Percentiles rank a stretch among this genome's conserved stretches.
Conservation (phyloP, 1,284 basidiomycete genomes). For the Sphaerobolus stellatus region DNA sequence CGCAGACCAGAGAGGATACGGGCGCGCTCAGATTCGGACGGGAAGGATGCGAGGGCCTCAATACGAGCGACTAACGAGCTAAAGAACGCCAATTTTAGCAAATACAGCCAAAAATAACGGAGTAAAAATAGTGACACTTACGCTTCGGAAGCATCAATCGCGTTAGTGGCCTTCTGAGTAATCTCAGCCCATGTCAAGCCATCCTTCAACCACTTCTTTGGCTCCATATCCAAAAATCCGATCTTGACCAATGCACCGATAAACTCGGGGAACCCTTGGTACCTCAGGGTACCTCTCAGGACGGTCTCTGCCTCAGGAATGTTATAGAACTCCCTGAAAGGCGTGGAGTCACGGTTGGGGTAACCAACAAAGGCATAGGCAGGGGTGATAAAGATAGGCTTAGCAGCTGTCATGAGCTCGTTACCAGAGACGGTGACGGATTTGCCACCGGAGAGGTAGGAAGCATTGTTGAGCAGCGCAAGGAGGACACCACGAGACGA, state of each 20-base stretch:
- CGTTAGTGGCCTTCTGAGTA: conserved; percentile 76
- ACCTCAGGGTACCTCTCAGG: conserved; percentile 91
- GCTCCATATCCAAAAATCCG: conserved; percentile 80
- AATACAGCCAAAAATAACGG: too few species aligned
- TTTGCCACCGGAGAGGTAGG: conserved; percentile 72
- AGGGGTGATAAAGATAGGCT: conserved; percentile 94
- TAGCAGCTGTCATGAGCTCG: conserved; percentile 85
- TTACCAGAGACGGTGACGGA: conserved; percentile 53
- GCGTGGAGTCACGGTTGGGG: conserved; percentile 94
- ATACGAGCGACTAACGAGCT: conserved; percentile 69
- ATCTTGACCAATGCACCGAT: conserved; percentile 86
- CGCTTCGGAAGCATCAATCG: conserved; percentile 70
- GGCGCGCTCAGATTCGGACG: conserved; percentile 61
- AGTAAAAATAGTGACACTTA: too few species aligned
- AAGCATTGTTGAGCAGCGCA: conserved; percentile 90
- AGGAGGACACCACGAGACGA: conserved; percentile 95
- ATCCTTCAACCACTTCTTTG: conserved; percentile 78
- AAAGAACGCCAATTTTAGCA: too few species aligned
- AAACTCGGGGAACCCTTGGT: conserved; percentile 98
- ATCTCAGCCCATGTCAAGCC: conserved; percentile 82
- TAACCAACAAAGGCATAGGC: conserved; percentile 97
- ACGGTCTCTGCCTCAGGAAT: conserved; percentile 95
- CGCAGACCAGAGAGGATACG: conserved; percentile 86
- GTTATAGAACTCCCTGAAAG: conserved; percentile 84
- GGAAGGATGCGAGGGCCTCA: conserved; percentile 72